Evolutionary conservation across 257 asterid genomes (phyloP).

Genomic region (Misopates orontium): DNA sequence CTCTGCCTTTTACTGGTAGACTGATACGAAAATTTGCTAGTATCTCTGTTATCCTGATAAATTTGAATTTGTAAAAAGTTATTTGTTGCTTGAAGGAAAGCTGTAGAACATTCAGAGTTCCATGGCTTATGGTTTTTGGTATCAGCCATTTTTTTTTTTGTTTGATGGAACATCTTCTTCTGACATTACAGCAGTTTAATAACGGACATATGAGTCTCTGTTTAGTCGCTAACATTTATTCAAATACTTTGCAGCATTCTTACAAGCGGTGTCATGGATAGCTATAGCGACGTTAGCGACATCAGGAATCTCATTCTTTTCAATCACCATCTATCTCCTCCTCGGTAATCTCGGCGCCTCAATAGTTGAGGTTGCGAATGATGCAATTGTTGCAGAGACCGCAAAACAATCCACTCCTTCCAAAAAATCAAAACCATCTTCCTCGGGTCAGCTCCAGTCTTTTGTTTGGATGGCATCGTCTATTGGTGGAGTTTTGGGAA

Average conservation of each 20-base stretch:
- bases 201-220: not conserved
- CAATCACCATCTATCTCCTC: conserved; percentile 67
- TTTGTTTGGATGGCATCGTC: conserved; percentile 95
- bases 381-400: conserved; percentile 95
- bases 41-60: not conserved
- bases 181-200: too few species aligned
- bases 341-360: conserved; percentile 94
- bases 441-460: conserved; percentile 77
- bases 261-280: conserved; percentile 90
- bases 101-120: too few species aligned
- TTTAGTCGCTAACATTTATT: not conserved
- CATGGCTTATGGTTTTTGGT: too few species aligned
- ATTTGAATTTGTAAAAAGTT: not conserved
- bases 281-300: conserved; percentile 54
- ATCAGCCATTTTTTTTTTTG: too few species aligned
- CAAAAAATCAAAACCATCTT: conserved; percentile 44
- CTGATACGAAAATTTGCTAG: not conserved
- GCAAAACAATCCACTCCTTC: conserved; percentile 54
- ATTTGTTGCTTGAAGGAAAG: not conserved
- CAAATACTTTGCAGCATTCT: conserved; percentile 54
- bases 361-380: conserved; percentile 89
- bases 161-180: too few species aligned
- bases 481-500: conserved; percentile 81
- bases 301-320: conserved; percentile 63
- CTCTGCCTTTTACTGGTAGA: too few species aligned